A percentile compares a stretch with the other conserved stretches of the same genome.
These are phyloP conservation scores for Perilla frutescens DNA, from an alignment of 257 asterid species.

Conservation along the genomic window DNA sequence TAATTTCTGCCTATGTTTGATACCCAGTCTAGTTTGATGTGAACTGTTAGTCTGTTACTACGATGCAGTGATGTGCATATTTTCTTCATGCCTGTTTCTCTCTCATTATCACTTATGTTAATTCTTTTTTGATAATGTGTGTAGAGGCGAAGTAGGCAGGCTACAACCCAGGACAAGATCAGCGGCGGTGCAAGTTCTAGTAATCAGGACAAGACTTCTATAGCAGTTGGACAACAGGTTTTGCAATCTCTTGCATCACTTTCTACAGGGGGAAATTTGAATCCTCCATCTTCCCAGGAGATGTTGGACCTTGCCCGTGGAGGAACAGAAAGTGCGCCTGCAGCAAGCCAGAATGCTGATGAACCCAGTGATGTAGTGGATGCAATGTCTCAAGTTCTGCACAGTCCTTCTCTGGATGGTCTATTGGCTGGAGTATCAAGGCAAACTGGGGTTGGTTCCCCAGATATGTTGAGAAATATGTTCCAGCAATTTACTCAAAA, in stretches of 20 bases:
- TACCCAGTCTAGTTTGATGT: background rate
- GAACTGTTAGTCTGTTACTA: background rate
- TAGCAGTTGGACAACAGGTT: conserved; percentile 63
- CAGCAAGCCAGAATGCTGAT: conserved; percentile 41
- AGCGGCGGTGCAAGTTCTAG: conserved; percentile 49
- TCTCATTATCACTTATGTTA: background rate
- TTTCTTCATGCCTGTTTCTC: background rate
- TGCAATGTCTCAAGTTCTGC: conserved; percentile 77
- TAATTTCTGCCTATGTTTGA: conserved; percentile 3
- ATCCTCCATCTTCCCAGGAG: conserved; percentile 42
- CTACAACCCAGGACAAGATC: conserved; percentile 45
- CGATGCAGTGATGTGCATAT: background rate
- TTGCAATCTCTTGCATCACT: conserved; percentile 76
- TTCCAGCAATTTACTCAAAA: conserved; percentile 79
- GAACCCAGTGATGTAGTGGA: conserved; percentile 52
- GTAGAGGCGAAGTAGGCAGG: conserved; percentile 64
- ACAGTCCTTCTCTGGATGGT: conserved; percentile 75
- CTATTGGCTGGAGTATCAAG: conserved; percentile 81
- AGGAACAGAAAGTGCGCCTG: conserved; percentile 30
- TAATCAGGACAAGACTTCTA: conserved; percentile 49
- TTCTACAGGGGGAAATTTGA: conserved; percentile 41
- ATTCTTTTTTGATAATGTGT: conserved; percentile 32
- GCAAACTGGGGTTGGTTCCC: conserved; percentile 92
- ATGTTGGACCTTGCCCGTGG: conserved; percentile 37
- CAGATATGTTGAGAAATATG: conserved; percentile 80